Base-by-base conservation (phyloP, 805 yeast genomes). In the Lipomyces sp. region DNA sequence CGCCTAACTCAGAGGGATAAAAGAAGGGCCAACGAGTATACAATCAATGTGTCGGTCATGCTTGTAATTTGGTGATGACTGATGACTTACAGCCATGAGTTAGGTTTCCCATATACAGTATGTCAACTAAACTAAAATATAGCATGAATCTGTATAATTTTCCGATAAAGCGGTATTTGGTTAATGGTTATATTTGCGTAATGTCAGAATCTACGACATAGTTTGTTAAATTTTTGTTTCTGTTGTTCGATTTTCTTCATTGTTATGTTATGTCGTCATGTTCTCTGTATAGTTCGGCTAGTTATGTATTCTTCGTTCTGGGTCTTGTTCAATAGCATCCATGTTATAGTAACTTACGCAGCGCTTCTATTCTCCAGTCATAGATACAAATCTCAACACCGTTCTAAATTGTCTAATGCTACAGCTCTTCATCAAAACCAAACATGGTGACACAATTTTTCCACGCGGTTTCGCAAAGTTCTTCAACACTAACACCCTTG, bases 401-500 rank as follows among this genome's bases (percentile, higher is more conserved):
- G 6, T n/a, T n/a, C 18, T 42, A n/a, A 15, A 5, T 10, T 15
- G 3, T 42, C 1, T 6, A 15, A 42, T 42, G 48, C 48, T 42
- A 42, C 48, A n/a, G 10, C 7, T 33, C n/a, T 30, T 37, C 62
- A 30, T 60, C 65, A 56, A 67, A 68, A 3, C 51, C 64, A 69
- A 86, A 88, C 45, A 89, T 73, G 3, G 73, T 66, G 65, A 82
- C 75, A 24, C 87, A 79, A 70, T 86, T 89, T 11, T 77, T 63
- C 82, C 85, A 89, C 30, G 86, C 86, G 0, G 76, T 73, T 6
- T 82, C 82, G 11, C 83, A 80, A 2, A 90, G 77, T 13, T 77
- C 78, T 34, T 81, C 77, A 3, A 85, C 77, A 0, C 82, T 73
- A 1, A 82, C 70, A 0, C 76, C 75, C 68, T 81, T 83, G 57